Base-by-base conservation (phyloP, 2,329 filamentous ascomycete species). In the Diaporthe velutina region DNA sequence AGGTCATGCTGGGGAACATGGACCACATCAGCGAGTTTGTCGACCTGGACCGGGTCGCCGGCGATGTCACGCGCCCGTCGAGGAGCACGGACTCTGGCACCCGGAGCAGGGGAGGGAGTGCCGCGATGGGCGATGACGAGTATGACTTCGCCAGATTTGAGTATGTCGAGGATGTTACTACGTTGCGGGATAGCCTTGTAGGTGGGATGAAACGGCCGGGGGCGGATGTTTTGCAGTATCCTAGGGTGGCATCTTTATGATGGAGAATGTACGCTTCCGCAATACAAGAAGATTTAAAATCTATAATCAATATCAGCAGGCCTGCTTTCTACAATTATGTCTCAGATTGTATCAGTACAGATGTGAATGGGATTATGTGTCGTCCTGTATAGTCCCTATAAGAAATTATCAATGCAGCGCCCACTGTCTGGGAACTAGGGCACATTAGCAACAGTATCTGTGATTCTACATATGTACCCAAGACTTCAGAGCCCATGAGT, bases 1-100 rank as follows among this genome's bases (percentile, higher is more conserved):
- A 72, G 57, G 70, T 64, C 10, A 42, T 58, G n/a, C 38, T 70
- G 25, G 71, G 61, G 7, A 48, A 73, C 8, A 73, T 73, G 71
- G 71, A 73, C 48, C 70, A 72, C 30, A 73, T 73, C 54, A 73
- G 52, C 40, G 71, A 73, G 61, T 73, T 73, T 73, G 71, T 73
- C 7, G 61, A 73, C 40, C 42, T 73, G 17, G 61, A 68, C 7
- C 19, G 61, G 30, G 52, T 73, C 71, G 61, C 40, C 1, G 42
- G 33, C 25, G 71, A 73, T 3, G 40, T 70, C 38, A 70, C 71
- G 4, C 30, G 61, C n/a, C 64, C 64, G 8, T 50, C 38, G 10
- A 40, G 70, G 45, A 72, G 57, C 13, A 64, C 15, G n/a, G 57
- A 54, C n/a, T 64, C 57, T 8, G 55, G 70, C 0, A 42, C 55